Base-by-base conservation (phyloP, 768 basidiomycete genomes). In the Exsudoporus frostii region DNA sequence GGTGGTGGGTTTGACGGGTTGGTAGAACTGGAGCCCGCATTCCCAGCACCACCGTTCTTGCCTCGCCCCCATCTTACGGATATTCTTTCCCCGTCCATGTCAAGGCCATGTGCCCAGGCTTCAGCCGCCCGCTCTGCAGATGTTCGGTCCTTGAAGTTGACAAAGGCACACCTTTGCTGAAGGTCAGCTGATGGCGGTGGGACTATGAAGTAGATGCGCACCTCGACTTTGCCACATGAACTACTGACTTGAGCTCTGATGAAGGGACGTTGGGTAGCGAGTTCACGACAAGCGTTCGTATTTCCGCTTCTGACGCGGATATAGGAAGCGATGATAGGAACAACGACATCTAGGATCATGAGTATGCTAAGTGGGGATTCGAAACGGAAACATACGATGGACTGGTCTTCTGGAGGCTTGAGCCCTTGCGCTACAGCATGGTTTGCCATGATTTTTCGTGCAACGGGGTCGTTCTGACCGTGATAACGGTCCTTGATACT, bases 401-500 rank as follows among this genome's bases (percentile, higher is more conserved):
- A 80, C 49, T 77, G 66, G 68, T 99, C 97, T 56, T 93, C 93
- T 53, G 97, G 97, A 15, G 93, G 86, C 50, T 88, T 85, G 48
- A 99, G 75, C 0, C 95, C 96, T 63, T 89, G 84, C 22, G 66
- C 76, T 40, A 88, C 87, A 0, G 96, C 94, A 68, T 91, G 83
- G n/a, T 73, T 78, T 2, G 80, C 69, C 69, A 99, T 66, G 40
- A 98, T 94, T 72, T 93, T 97, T 56, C 81, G 83, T 10, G 97
- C 97, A 5, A 99, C 96, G 13, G 96, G 93, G 65, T 98, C 97
- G 57, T 90, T 91, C 25, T 77, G 75, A 7, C 97, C 97, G 70
- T 98, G 86, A 71, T 92, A 98, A 47, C 97, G 79, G 73, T 98
- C 96, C 62, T 90, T 86, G 46, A 98, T 86, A 65, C 92, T 98